Conservation (phyloP, 257 asterid genomes). For the Phtheirospermum japonicum region DNA sequence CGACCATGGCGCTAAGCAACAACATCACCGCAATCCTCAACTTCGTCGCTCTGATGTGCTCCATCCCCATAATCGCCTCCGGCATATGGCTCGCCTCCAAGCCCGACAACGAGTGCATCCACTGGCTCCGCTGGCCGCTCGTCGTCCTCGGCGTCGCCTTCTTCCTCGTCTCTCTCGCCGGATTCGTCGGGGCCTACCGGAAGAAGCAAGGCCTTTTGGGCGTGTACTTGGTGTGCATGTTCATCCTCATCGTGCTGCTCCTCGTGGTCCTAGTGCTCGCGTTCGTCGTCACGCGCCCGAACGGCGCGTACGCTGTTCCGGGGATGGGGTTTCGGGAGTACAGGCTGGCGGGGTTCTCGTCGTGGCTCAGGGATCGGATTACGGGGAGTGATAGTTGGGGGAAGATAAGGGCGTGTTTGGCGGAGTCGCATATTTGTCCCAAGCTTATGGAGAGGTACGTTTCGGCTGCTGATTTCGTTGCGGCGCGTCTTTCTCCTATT, state of each 20-base stretch:
- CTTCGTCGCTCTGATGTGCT: conserved; percentile 85
- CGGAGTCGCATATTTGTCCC: conserved; percentile 57
- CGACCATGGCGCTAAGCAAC: conserved; percentile 78
- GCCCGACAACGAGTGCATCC: conserved; percentile 95
- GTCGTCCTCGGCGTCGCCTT: conserved; percentile 66
- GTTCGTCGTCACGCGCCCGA: conserved; percentile 73
- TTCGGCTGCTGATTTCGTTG: conserved; percentile 66
- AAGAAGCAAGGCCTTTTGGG: conserved; percentile 75
- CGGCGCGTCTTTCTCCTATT: conserved; percentile 77
- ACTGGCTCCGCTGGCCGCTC: conserved; percentile 95
- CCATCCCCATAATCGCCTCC: conserved; percentile 81
- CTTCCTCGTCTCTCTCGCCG: conserved; percentile 61
- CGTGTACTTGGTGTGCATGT: conserved; percentile 77
- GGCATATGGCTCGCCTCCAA: conserved; percentile 90
- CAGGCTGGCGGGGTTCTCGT: conserved; percentile 62
- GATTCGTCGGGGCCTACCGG: conserved; percentile 87
- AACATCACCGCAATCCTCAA: conserved; percentile 78
- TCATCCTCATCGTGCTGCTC: conserved; percentile 72
- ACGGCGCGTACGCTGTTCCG: conserved; percentile 58
- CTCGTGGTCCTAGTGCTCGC: conserved; percentile 69
- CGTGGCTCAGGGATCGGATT: conserved; percentile 76
- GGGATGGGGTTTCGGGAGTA: conserved; percentile 62
- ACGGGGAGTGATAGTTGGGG: conserved; percentile 63
- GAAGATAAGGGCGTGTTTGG: conserved; percentile 83
- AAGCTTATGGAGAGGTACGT: conserved; percentile 44